Conservation (phyloP, 352 stramenopile genomes). For the Pythium rishiriense region DNA sequence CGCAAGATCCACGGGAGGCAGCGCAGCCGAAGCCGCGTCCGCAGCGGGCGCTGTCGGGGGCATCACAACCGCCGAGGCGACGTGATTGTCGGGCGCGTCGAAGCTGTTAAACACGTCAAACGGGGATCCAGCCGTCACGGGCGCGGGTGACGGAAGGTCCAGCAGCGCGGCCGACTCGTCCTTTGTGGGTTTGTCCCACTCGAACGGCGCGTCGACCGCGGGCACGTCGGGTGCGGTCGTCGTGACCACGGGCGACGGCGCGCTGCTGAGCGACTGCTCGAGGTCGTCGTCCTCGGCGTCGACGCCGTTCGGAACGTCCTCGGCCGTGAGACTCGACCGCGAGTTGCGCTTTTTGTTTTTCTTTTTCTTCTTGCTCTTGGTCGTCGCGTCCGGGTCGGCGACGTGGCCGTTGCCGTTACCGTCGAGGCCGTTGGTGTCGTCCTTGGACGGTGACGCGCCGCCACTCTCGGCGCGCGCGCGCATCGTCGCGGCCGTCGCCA, state of each 20-base stretch:
- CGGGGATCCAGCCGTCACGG: slow-evolving; percentile 3
- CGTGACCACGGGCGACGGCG: background rate
- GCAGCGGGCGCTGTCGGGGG: slow-evolving; percentile 4
- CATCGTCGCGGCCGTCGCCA: slow-evolving; percentile 1
- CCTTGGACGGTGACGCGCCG: slow-evolving; percentile 13
- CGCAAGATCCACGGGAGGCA: background rate
- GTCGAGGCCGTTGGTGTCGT: slow-evolving; percentile 3
- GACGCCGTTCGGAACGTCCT: slow-evolving; percentile 2
- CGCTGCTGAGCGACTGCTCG: background rate
- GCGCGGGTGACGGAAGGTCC: slow-evolving; percentile 46
- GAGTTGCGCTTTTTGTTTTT: slow-evolving; percentile 31
- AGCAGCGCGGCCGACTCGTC: slow-evolving; percentile 25
- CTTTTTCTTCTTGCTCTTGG: slow-evolving; percentile 28
- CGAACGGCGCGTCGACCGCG: too few species aligned
- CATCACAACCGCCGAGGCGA: background rate
- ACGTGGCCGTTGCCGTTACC: slow-evolving; percentile 7
- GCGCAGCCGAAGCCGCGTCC: background rate
- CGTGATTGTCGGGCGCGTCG: background rate
- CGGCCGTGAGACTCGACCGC: slow-evolving; percentile 15
- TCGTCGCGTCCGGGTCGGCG: background rate
- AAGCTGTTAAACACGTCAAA: slow-evolving; percentile 24
- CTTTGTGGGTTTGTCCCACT: background rate
- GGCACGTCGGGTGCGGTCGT: background rate
- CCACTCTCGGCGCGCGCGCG: background rate
- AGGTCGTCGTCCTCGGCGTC: background rate